Evolutionary conservation across 352 stramenopile genomes (phyloP).

Genomic region (Pythium chondricola): DNA sequence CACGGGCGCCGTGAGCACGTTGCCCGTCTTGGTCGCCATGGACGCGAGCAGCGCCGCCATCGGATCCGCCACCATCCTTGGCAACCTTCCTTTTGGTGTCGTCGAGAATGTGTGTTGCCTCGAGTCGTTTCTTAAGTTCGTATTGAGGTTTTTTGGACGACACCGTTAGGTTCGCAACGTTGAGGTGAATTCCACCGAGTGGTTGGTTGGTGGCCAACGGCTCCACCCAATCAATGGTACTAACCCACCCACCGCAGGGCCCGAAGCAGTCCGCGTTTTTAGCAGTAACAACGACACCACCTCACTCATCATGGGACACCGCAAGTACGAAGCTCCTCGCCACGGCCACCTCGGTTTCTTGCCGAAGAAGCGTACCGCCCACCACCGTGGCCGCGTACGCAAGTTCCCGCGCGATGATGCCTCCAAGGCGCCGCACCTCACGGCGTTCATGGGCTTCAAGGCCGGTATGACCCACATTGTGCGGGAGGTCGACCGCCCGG

Average conservation of each 20-base stretch:
- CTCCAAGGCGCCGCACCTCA: slow-evolving; percentile 96
- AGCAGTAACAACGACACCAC: slow-evolving; percentile 59
- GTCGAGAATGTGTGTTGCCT: not conserved
- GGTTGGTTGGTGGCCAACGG: not conserved
- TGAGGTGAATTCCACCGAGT: not conserved
- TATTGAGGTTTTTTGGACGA: not conserved
- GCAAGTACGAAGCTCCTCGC: slow-evolving; percentile 97
- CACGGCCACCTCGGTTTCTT: slow-evolving; percentile 98
- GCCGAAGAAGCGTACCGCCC: slow-evolving; percentile 99
- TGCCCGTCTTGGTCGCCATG: slow-evolving; percentile 73
- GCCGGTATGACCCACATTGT: slow-evolving; percentile 99
- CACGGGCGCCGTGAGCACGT: slow-evolving; percentile 26
- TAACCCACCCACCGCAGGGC: too few relatives aligned
- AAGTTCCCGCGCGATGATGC: slow-evolving; percentile 99
- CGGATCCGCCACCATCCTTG: slow-evolving; percentile 28
- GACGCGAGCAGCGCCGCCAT: slow-evolving; percentile 75
- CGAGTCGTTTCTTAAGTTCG: not conserved
- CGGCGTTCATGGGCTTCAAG: slow-evolving; percentile 99
- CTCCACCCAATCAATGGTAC: too few relatives aligned
- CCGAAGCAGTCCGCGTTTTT: slow-evolving; percentile 88
- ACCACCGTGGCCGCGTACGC: slow-evolving; percentile 97
- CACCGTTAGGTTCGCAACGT: not conserved
- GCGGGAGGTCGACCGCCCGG: slow-evolving; percentile 97
- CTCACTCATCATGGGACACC: slow-evolving; percentile 91
- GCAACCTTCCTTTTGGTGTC: not conserved